phyloP scores from a whole-genome alignment of 768 basidiomycete genomes.

The Tricholoma saponaceum region DNA sequence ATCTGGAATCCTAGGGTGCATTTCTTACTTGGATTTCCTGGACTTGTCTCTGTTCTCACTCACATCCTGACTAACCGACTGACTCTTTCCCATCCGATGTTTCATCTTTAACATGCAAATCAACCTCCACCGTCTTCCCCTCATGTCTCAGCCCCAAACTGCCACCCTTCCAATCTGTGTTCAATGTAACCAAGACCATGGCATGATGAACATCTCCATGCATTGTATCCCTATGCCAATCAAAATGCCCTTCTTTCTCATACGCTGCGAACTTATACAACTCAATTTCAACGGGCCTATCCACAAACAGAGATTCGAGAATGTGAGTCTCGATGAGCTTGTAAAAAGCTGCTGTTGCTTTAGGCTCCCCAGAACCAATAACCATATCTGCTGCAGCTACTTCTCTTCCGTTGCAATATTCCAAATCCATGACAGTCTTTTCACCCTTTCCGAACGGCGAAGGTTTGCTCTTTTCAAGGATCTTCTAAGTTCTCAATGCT shows the following conservation, averaged over 20 bases:
- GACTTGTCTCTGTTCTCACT: neutral
- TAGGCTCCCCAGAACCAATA: too few species aligned
- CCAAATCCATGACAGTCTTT: constrained; percentile 11
- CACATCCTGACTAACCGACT: too few species aligned
- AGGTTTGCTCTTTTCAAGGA: constrained; percentile 8
- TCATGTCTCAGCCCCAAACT: constrained; percentile 10
- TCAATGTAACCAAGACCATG: constrained; percentile 13
- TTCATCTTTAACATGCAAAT: neutral
- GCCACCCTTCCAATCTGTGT: constrained; percentile 15
- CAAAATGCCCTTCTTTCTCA: constrained; percentile 15
- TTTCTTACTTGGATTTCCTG: too few species aligned
- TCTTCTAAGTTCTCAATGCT: constrained; percentile 10
- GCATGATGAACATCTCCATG: constrained; percentile 16
- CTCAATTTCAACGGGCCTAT: constrained; percentile 1
- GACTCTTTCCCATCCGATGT: neutral
- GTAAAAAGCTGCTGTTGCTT: too few species aligned
- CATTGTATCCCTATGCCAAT: constrained; percentile 17
- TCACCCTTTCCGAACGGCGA: constrained; percentile 15
- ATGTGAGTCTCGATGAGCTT: neutral
- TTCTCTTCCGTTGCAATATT: constrained; percentile 12
- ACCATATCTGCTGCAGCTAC: constrained; percentile 4
- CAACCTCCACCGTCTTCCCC: constrained; percentile 5
- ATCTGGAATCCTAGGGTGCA: constrained; percentile 1
- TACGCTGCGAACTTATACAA: constrained; percentile 17
- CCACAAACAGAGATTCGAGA: neutral